Conservation (phyloP, 331 rosid genomes). For the Quercus tomentella region DNA sequence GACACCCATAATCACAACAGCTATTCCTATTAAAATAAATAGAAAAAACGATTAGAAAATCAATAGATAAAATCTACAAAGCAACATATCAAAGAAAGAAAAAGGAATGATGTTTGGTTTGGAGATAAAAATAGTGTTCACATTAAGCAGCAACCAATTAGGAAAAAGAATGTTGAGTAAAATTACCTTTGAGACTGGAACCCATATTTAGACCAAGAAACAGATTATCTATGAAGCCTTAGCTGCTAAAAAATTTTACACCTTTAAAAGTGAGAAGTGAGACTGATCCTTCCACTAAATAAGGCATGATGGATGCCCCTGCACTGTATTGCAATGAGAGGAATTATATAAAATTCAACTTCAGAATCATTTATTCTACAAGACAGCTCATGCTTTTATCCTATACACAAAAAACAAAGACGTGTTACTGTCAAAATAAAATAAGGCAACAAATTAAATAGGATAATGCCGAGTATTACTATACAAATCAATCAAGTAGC, state of each 20-base stretch:
- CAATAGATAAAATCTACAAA: neutral
- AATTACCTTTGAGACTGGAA: neutral
- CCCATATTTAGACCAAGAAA: neutral
- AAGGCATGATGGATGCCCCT: neutral
- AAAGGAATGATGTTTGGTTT: neutral
- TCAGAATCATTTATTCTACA: neutral
- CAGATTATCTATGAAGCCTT: neutral
- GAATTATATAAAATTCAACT: too few species aligned
- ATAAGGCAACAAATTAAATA: neutral
- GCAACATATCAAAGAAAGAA: neutral
- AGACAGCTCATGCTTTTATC: neutral
- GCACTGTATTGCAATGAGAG: neutral
- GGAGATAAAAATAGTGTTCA: neutral
- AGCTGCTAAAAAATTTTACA: neutral
- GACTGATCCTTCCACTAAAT: neutral
- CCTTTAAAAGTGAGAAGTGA: neutral
- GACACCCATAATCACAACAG: slow-evolving; percentile 72
- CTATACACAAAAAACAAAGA: neutral
- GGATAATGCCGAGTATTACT: neutral
- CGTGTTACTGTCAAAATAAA: neutral
- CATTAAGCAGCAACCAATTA: neutral
- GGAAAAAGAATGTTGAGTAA: neutral
- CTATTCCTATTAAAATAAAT: slow-evolving; percentile 12
- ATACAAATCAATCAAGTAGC: neutral
- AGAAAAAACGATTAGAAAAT: neutral